Percentiles rank a stretch among this genome's conserved stretches.
Conservation (phyloP, 163 green algal genomes). For the Prototheca wickerhamii region DNA sequence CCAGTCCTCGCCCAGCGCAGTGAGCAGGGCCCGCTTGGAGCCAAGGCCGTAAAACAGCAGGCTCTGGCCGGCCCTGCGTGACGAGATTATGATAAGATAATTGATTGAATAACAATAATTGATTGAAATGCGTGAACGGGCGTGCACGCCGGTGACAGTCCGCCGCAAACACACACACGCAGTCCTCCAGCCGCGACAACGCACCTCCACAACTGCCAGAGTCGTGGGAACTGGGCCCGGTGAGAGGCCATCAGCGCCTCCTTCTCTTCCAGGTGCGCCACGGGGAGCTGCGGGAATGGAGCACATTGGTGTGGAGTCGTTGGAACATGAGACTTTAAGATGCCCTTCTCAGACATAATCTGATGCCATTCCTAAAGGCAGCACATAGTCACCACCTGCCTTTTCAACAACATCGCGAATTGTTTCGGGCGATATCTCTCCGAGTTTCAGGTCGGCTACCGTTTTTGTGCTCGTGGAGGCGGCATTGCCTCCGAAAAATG, state of each 20-base stretch:
- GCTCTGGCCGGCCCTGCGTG: constrained; percentile 38
- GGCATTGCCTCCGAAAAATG: not conserved
- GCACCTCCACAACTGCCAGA: not conserved
- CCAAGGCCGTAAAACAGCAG: constrained; percentile 79
- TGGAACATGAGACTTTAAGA: too few species aligned
- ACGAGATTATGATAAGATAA: not conserved
- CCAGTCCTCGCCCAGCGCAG: constrained; percentile 45
- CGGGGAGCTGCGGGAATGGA: constrained; percentile 1
- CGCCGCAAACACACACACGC: too few species aligned
- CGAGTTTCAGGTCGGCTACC: not conserved
- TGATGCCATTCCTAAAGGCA: not conserved
- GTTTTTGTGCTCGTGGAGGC: not conserved
- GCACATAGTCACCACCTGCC: not conserved
- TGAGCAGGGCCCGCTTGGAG: constrained; percentile 67
- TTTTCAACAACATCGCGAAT: not conserved
- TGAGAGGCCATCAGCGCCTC: not conserved
- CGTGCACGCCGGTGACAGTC: too few species aligned
- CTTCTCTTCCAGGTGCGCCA: not conserved
- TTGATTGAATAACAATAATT: not conserved
- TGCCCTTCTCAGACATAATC: not conserved
- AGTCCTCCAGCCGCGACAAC: not conserved
- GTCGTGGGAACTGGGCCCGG: not conserved
- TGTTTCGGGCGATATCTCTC: not conserved
- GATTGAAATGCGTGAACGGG: not conserved
- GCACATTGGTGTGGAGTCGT: too few species aligned